Evolutionary conservation across 139 green algal species (phyloP), one percentile per base, ranked within the genome.

Genomic region (Micractinium sp.): DNA sequence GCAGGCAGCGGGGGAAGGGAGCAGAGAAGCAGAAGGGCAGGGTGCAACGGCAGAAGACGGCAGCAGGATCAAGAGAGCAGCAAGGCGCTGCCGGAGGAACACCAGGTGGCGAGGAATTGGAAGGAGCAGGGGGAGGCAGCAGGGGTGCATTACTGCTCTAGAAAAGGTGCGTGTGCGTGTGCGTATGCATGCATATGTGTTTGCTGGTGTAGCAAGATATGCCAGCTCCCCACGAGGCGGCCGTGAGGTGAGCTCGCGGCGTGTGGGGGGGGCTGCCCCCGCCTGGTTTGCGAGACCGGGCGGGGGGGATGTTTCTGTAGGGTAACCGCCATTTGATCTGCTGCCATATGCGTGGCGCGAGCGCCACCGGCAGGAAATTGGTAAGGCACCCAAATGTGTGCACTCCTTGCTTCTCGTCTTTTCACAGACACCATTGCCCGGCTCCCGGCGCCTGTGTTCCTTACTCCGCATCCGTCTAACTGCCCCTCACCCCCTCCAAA

Each of bases 301-400:
- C 74, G 83, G 35, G n/a, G 78, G 61, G 41, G 2, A 61, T 63
- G n/a, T 83, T 93, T 74, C n/a, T 94, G 60, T 96, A 33, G 94
- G 94, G 92, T 91, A 81, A 86, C 93, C 92, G 94, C 94, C 94
- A 96, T 96, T 96, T 96, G 87, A 95, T 95, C 92, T 94, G 73
- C 88, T 94, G 93, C 92, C 93, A 96, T 88, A 82, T 90, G 63
- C 73, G 80, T 27, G 85, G 85, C 85, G 31, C 27, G 22, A 63
- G 71, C 29, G 69, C 69, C 85, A 85, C 78, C 66, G 93, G 90
- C 93, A 94, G 90, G 92, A 96, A 96, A 95, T 95, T 95, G 94
- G 94, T 96, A 96, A 96, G 89, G 93, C 90, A 91, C 88, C 94
- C 93, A 0, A 18, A 33, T 16, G 9, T 5, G 47, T 56, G 5